Evolutionary conservation across 208 protist species (phyloP).

Genomic region (Wallacemonas sp.): DNA sequence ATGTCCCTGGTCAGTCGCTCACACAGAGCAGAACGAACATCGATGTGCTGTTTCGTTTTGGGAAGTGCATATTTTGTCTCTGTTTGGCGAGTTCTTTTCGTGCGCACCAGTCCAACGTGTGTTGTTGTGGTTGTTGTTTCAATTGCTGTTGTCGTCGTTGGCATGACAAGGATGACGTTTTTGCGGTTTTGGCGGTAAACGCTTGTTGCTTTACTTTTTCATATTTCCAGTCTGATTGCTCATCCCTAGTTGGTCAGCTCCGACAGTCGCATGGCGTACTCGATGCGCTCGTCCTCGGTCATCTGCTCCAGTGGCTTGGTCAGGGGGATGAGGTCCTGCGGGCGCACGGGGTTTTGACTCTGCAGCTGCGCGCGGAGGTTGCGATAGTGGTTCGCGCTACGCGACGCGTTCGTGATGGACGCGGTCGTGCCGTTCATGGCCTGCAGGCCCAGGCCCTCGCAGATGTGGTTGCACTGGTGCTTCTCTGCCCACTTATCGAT

Average conservation of each 20-base stretch:
- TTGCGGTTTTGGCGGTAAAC: no score
- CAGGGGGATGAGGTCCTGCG: constrained; percentile 56
- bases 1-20: no score
- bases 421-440: constrained; percentile 31
- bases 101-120: no score
- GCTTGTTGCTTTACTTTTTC: no score
- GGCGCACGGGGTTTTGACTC: constrained; percentile 42
- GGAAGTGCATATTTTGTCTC: no score
- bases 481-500: constrained; percentile 80
- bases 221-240: no score
- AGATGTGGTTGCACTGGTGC: constrained; percentile 78
- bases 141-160: no score
- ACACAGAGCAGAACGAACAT: no score
- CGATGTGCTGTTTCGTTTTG: no score
- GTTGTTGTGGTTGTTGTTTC: no score
- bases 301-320: constrained; percentile 77
- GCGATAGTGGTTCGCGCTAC: constrained; percentile 52
- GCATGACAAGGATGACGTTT: no score
- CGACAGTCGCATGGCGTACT: constrained; percentile 66
- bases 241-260: constrained; percentile 52
- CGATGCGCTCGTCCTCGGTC: constrained; percentile 69
- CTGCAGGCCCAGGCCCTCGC: constrained; percentile 57
- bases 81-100: no score
- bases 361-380: constrained; percentile 53
- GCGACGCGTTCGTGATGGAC: constrained; percentile 9